phyloP scores from a whole-genome alignment of 352 stramenopile genomes.

The Phytophthora ohioensis region DNA sequence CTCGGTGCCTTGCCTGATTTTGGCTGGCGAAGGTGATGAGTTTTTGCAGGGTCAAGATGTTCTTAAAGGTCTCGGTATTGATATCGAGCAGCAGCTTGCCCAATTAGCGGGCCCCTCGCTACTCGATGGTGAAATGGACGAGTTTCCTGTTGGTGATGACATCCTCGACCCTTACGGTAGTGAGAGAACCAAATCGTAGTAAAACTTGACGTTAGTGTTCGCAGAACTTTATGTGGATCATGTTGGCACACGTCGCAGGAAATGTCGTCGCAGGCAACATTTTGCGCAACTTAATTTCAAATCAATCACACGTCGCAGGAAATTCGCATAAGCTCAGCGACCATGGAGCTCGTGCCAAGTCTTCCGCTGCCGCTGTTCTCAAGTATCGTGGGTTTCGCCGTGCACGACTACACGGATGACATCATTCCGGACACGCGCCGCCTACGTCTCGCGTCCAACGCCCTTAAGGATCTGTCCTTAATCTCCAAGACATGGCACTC shows the following conservation, averaged over 20 bases:
- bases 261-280: no score
- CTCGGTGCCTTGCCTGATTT: no score
- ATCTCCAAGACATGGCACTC: conserved; percentile 35
- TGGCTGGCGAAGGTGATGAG: neutral
- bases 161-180: neutral
- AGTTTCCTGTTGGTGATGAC: neutral
- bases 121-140: neutral
- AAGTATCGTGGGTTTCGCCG: conserved; percentile 15
- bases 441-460: neutral
- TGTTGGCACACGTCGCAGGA: no score
- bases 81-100: neutral
- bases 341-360: conserved; percentile 14
- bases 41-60: neutral
- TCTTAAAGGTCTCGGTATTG: neutral
- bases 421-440: conserved; percentile 8
- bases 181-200: no score
- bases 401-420: conserved; percentile 12
- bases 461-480: conserved; percentile 29
- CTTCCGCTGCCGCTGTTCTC: conserved; percentile 13
- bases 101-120: neutral
- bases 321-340: no score
- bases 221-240: no score
- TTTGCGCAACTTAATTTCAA: no score
- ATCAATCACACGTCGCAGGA: no score
- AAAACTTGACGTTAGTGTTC: no score